Percentiles rank a stretch among this genome's conserved stretches.
Conservation (phyloP, 768 basidiomycete genomes). For the Boletus eberwhitei region DNA sequence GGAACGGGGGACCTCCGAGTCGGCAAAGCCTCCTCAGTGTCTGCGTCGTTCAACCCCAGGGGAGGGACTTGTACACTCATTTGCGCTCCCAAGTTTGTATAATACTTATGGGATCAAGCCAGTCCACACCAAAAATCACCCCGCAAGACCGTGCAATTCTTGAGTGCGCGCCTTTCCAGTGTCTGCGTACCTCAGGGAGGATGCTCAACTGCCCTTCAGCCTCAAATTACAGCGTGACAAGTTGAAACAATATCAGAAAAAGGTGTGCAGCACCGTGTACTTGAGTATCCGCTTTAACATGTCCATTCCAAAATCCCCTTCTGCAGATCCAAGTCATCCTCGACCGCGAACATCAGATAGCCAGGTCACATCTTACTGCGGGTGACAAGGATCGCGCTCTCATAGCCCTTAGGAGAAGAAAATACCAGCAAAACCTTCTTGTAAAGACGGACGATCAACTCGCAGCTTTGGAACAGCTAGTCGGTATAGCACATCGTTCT, state of each 20-base stretch:
- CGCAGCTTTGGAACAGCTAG: conserved; percentile 84
- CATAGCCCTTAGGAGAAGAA: conserved; percentile 82
- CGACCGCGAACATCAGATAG: conserved; percentile 86
- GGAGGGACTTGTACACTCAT: not conserved
- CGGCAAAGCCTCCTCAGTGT: not conserved
- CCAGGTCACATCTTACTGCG: conserved; percentile 71
- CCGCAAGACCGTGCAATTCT: conserved; percentile 91
- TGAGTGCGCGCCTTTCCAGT: conserved; percentile 60
- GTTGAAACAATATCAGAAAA: conserved; percentile 92
- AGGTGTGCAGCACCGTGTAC: no score
- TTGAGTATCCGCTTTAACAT: not conserved
- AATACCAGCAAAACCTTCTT: conserved; percentile 89
- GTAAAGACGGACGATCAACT: conserved; percentile 87
- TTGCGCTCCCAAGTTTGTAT: not conserved
- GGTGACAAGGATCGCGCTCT: conserved; percentile 88
- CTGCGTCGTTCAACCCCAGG: not conserved
- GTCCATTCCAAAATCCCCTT: not conserved
- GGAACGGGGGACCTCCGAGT: not conserved
- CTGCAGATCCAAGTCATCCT: conserved; percentile 80
- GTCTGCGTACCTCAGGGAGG: conserved; percentile 9
- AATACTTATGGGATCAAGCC: conserved; percentile 58
- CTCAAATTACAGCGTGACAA: conserved; percentile 96
- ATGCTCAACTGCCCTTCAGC: conserved; percentile 42
- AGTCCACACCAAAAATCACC: conserved; percentile 86
- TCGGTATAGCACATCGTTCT: conserved; percentile 35